phyloP scores from a whole-genome alignment of 345 rosid genomes.

The Corchorus olitorius region DNA sequence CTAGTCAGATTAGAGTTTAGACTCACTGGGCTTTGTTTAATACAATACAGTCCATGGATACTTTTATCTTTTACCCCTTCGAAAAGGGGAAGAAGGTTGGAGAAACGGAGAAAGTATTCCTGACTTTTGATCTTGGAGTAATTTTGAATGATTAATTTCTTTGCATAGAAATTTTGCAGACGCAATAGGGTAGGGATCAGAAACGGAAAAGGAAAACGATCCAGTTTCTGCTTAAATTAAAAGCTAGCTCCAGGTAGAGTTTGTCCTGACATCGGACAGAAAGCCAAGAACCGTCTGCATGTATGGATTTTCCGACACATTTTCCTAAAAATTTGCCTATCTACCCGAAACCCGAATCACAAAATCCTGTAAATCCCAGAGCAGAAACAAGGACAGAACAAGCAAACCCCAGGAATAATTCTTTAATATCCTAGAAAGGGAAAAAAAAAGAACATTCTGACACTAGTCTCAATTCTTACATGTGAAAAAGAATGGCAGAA shows the following conservation, averaged over 20 bases:
- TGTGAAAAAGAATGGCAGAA: background rate
- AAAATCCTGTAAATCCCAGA: background rate
- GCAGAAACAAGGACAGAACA: background rate
- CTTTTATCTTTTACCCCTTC: background rate
- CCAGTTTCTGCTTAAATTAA: constrained; percentile 1
- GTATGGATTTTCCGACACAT: background rate
- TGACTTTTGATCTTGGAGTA: background rate
- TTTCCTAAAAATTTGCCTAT: background rate
- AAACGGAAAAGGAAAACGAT: background rate
- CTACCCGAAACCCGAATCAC: background rate
- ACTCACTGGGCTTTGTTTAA: background rate
- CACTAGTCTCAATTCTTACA: constrained; percentile 6
- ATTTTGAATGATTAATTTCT: background rate
- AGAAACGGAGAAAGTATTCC: background rate
- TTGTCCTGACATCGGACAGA: background rate
- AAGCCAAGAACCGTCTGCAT: background rate
- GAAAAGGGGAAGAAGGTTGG: background rate
- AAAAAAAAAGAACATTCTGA: background rate
- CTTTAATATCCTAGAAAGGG: constrained; percentile 13
- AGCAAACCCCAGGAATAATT: constrained; percentile 14
- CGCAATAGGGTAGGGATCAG: background rate
- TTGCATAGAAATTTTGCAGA: background rate
- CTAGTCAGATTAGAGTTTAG: background rate
- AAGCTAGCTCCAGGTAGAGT: constrained; percentile 6
- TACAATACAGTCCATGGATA: background rate